phyloP scores from a whole-genome alignment of 345 rosid species.

The Carallia pectinifolia region DNA sequence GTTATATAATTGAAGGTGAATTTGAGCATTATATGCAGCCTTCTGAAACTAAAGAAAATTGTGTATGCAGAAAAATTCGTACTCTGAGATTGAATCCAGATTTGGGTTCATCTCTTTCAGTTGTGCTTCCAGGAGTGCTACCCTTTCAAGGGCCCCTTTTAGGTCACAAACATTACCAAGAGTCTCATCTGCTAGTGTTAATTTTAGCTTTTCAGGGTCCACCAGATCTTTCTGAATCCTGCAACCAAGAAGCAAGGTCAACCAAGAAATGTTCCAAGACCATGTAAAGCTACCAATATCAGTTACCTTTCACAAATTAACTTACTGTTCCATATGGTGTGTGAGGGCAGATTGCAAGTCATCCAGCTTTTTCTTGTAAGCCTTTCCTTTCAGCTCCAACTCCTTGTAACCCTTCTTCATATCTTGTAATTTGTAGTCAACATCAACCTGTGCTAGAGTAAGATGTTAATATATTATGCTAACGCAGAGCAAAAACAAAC shows the following conservation, averaged over 20 bases:
- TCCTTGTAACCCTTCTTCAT: conserved; percentile 70
- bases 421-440: conserved; percentile 73
- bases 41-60: too few species aligned
- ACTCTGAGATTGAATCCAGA: conserved; percentile 96
- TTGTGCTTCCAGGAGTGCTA: conserved; percentile 75
- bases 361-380: conserved; percentile 71
- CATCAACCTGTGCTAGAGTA: conserved; percentile 66
- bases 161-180: conserved; percentile 59
- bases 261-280: conserved; percentile 18
- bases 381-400: conserved; percentile 75
- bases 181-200: conserved; percentile 54
- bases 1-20: neutral
- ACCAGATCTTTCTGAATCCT: conserved; percentile 92
- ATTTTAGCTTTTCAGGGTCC: conserved; percentile 88
- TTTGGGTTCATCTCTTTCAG: conserved; percentile 94
- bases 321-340: conserved; percentile 91
- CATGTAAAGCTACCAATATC: neutral
- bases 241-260: conserved; percentile 28
- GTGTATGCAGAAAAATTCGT: conserved; percentile 13
- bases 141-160: conserved; percentile 75
- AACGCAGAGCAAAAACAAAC: neutral
- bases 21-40: too few species aligned
- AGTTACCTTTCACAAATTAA: conserved; percentile 9
- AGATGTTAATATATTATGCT: neutral
- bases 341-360: conserved; percentile 66